Evolutionary conservation across 2,329 filamentous ascomycete species (phyloP), one percentile per base, ranked within the genome.

Genomic region (Cytospora schulzeri): DNA sequence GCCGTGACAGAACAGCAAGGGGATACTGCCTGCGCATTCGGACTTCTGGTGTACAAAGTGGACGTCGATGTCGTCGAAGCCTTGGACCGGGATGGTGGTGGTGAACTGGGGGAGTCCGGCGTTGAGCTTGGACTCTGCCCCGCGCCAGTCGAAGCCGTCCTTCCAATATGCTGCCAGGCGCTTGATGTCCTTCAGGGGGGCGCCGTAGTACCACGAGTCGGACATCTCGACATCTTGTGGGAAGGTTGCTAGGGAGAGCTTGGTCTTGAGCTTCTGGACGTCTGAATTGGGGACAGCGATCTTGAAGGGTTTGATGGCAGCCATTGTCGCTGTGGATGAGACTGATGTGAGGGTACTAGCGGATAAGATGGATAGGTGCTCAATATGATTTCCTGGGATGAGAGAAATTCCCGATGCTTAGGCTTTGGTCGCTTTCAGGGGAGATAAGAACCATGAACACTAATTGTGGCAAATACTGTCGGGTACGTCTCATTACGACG

Each of bases 1-100:
- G 52, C 78, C 78, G 68, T 81, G 79, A 15, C 77, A 58, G 60
- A 80, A 77, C 0, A 80, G 67, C 15, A 80, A 70, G 1, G 79
- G 79, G 26, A 79, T 74, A 8, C 78, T 77, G 57, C 75, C 71
- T 0, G 61, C 57, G 17, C 48, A 22, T 3, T 28, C 12, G 12
- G 58, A 62, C 19, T 73, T 80, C 69, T 87, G 79, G 73, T 88
- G 85, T 2, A 91, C 73, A 71, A 88, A 90, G 74, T 91, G 89
- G 4, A 91, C 77, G 38, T 87, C 79, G 57, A 90, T 71, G 0
- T 80, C 76, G 2, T 80, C 86, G 69, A 88, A 90, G 0, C 83
- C 86, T 14, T 85, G 79, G 0, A 89, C 80, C 0, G 77, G 68
- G 9, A 91, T 76, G 2, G 70, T 71, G 0, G 82, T 83, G 1